A percentile compares a stretch with the other conserved stretches of the same genome.
Evolutionary conservation across 2,329 filamentous ascomycete species (phyloP).

Genomic region (Penicillium oxalicum): DNA sequence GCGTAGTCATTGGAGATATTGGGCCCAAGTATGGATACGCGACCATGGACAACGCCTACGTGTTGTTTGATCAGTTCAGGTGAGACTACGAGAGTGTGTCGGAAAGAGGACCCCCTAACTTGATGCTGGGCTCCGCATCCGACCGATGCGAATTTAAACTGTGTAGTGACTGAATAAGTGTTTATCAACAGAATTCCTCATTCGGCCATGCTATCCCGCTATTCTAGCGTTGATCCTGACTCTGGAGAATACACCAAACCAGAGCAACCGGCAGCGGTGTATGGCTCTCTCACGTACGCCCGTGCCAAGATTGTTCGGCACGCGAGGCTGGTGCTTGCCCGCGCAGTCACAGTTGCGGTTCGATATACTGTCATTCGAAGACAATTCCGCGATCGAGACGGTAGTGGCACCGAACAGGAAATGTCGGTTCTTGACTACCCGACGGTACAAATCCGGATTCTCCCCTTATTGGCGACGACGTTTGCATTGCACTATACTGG

Average conservation of each 20-base stretch:
- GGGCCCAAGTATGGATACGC: conserved; percentile 52
- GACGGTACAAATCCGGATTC: conserved; percentile 49
- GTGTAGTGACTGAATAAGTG: neutral
- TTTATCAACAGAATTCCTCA: conserved; percentile 33
- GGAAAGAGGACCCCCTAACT: too few relatives aligned
- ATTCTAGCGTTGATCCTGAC: conserved; percentile 44
- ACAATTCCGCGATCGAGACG: conserved; percentile 48
- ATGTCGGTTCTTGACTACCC: conserved; percentile 49
- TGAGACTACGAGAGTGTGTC: neutral
- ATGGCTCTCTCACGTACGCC: conserved; percentile 47
- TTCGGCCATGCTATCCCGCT: conserved; percentile 46
- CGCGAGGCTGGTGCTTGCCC: conserved; percentile 47
- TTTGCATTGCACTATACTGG: conserved; percentile 46
- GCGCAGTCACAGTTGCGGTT: conserved; percentile 49
- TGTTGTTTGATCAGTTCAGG: conserved; percentile 46
- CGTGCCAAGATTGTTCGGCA: conserved; percentile 41
- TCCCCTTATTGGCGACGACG: conserved; percentile 49
- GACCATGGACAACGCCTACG: conserved; percentile 50
- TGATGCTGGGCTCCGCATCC: too few relatives aligned
- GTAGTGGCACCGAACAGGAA: conserved; percentile 44
- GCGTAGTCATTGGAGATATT: conserved; percentile 50
- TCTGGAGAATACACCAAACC: conserved; percentile 43
- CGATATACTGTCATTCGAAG: conserved; percentile 46
- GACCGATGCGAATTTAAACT: neutral
- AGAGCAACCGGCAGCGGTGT: conserved; percentile 46